Percentiles rank a stretch among this genome's conserved stretches.
phyloP scores from a whole-genome alignment of 2,329 filamentous ascomycete species.

The Apiospora arundinis region DNA sequence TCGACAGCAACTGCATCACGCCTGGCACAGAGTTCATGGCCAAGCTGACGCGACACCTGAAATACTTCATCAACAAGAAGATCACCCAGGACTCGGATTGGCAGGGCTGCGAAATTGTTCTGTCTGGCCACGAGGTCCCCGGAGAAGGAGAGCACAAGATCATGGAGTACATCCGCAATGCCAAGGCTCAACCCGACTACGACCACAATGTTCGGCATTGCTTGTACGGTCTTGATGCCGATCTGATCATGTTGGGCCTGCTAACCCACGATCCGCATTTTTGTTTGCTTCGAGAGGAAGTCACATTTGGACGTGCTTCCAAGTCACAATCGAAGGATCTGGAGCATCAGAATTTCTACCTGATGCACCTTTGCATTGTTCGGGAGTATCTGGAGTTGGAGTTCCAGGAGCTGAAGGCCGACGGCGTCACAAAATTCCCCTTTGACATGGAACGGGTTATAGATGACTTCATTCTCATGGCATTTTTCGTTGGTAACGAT shows the following conservation, averaged over 20 bases:
- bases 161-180: conserved; percentile 99
- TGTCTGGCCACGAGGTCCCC: conserved; percentile 96
- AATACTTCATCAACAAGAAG: conserved; percentile 99
- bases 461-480: conserved; percentile 99
- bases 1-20: conserved; percentile 99
- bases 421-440: conserved; percentile 73
- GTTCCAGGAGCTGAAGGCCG: conserved; percentile 87
- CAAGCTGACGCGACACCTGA: conserved; percentile 89
- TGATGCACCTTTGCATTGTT: conserved; percentile 97
- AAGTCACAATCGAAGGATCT: conserved; percentile 93
- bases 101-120: conserved; percentile 94
- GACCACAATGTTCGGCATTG: conserved; percentile 95
- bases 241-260: conserved; percentile 97
- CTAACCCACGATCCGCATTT: conserved; percentile 98
- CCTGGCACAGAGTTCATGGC: conserved; percentile 98
- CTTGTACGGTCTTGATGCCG: conserved; percentile 94
- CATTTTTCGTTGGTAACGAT: conserved; percentile 99
- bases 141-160: conserved; percentile 99
- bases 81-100: conserved; percentile 96
- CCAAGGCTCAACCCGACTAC: conserved; percentile 93
- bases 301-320: conserved; percentile 90
- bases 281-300: conserved; percentile 94
- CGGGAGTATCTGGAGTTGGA: conserved; percentile 96
- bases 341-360: conserved; percentile 98
- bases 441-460: conserved; percentile 97